Conservation (phyloP, 108 stramenopile genomes). For the Pinguiococcus pyrenoidosus region DNA sequence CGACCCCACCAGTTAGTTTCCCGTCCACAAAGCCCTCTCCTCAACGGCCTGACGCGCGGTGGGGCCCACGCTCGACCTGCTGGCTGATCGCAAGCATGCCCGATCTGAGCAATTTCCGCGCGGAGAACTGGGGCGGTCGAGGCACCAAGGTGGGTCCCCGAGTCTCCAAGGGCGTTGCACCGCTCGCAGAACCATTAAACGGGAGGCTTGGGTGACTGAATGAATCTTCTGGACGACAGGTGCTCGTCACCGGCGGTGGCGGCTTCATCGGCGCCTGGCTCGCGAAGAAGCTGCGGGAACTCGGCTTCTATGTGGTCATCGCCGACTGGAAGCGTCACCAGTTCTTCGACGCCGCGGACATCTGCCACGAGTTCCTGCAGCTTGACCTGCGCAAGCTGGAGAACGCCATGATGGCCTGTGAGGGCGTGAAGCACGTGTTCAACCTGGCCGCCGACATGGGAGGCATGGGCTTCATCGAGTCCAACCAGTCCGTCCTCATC, state of each 20-base stretch:
- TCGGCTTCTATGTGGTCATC: conserved; percentile 57
- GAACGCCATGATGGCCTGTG: conserved; percentile 69
- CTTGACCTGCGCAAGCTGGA: conserved; percentile 75
- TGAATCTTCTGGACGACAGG: too few relatives aligned
- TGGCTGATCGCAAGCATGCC: too few relatives aligned
- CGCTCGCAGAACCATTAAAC: too few relatives aligned
- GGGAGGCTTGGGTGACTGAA: too few relatives aligned
- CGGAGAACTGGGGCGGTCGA: too few relatives aligned
- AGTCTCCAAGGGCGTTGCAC: too few relatives aligned
- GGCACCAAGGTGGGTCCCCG: too few relatives aligned
- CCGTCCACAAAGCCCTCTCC: too few relatives aligned
- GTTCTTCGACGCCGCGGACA: conserved; percentile 79
- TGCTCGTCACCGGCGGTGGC: conserved; percentile 83
- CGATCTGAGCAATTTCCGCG: too few relatives aligned
- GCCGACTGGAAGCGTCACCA: conserved; percentile 81
- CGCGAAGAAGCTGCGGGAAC: conserved; percentile 72
- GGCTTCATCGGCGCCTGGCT: conserved; percentile 93
- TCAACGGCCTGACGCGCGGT: too few relatives aligned
- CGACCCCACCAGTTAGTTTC: too few relatives aligned
- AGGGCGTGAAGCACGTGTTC: conserved; percentile 81
- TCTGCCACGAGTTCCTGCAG: conserved; percentile 81
- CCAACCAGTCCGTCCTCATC: conserved; percentile 72
- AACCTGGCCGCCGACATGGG: conserved; percentile 94
- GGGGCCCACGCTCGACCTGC: too few relatives aligned
- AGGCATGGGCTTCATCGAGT: conserved; percentile 88